phyloP scores from a whole-genome alignment of 192 early-diverging fungal species.

The Coemansia nantahalensis region DNA sequence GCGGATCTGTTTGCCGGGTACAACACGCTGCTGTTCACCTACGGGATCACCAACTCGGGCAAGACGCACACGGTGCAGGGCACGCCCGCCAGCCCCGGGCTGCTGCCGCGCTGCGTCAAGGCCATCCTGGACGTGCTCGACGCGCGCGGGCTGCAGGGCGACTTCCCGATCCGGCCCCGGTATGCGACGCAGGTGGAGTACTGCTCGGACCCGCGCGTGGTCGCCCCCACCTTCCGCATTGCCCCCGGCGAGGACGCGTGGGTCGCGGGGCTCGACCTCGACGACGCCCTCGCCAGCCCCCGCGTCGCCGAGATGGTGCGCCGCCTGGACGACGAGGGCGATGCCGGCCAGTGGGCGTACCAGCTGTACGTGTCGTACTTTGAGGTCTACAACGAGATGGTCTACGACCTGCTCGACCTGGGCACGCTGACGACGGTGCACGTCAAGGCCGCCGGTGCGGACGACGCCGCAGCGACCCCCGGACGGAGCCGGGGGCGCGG shows the following conservation, averaged over 20 bases:
- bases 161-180: conserved; percentile 26
- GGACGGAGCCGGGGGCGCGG: background rate
- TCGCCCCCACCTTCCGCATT: conserved; percentile 22
- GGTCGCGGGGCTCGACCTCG: conserved; percentile 14
- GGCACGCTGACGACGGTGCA: conserved; percentile 46
- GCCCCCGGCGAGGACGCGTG: conserved; percentile 49
- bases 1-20: conserved; percentile 55
- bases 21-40: conserved; percentile 67
- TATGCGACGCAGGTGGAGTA: conserved; percentile 48
- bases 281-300: background rate
- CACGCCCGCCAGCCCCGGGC: conserved; percentile 42
- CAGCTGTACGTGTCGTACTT: conserved; percentile 84
- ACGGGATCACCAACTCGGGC: conserved; percentile 70
- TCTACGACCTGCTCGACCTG: conserved; percentile 78
- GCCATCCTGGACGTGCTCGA: conserved; percentile 59
- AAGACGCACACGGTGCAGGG: conserved; percentile 71
- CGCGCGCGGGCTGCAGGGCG: conserved; percentile 28
- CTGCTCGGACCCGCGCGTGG: conserved; percentile 40
- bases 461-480: background rate
- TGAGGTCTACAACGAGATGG: conserved; percentile 86
- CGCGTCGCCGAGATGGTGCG: conserved; percentile 13
- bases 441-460: conserved; percentile 2
- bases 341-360: conserved; percentile 61
- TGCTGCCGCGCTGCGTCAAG: conserved; percentile 60
- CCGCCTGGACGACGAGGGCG: conserved; percentile 14